Percentiles rank a stretch among this genome's conserved stretches.
These are phyloP conservation scores for Lactifluus pinguis DNA, from an alignment of 768 basidiomycete genomes.

Conservation along the genomic window DNA sequence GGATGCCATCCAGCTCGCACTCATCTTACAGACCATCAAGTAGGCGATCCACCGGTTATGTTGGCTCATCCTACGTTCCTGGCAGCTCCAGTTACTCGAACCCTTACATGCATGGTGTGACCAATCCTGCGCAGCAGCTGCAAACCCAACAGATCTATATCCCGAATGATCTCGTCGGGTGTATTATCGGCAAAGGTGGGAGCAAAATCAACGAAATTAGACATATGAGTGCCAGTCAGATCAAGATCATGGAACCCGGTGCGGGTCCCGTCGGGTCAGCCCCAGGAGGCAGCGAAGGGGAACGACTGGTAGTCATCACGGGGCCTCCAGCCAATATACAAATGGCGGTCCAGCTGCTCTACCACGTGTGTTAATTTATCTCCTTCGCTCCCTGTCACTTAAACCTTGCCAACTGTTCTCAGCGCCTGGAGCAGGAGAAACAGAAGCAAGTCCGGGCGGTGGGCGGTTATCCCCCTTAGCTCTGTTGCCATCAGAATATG, in stretches of 20 bases:
- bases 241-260: slow-evolving; percentile 98
- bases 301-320: slow-evolving; percentile 92
- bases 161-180: slow-evolving; percentile 93
- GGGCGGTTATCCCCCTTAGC: slow-evolving; percentile 14
- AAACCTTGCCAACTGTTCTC: background rate
- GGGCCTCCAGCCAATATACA: slow-evolving; percentile 94
- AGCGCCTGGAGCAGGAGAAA: slow-evolving; percentile 86
- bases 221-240: slow-evolving; percentile 89
- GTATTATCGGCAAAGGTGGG: slow-evolving; percentile 97
- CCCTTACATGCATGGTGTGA: slow-evolving; percentile 27
- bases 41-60: slow-evolving; percentile 34
- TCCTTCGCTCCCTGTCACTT: background rate
- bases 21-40: slow-evolving; percentile 64
- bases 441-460: slow-evolving; percentile 59
- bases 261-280: slow-evolving; percentile 60
- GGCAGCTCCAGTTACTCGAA: slow-evolving; percentile 56
- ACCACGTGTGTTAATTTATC: slow-evolving; percentile 48
- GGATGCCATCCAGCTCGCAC: slow-evolving; percentile 59
- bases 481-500: slow-evolving; percentile 10
- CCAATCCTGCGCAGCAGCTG: slow-evolving; percentile 46
- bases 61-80: slow-evolving; percentile 62
- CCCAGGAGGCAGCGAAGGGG: slow-evolving; percentile 72
- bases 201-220: slow-evolving; percentile 99
- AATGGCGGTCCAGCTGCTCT: slow-evolving; percentile 89
- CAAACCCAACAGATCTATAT: slow-evolving; percentile 99